Evolutionary conservation across 192 early-diverging fungal genomes (phyloP), one percentile per base, ranked within the genome.

Genomic region (Backusella mclennaniae): DNA sequence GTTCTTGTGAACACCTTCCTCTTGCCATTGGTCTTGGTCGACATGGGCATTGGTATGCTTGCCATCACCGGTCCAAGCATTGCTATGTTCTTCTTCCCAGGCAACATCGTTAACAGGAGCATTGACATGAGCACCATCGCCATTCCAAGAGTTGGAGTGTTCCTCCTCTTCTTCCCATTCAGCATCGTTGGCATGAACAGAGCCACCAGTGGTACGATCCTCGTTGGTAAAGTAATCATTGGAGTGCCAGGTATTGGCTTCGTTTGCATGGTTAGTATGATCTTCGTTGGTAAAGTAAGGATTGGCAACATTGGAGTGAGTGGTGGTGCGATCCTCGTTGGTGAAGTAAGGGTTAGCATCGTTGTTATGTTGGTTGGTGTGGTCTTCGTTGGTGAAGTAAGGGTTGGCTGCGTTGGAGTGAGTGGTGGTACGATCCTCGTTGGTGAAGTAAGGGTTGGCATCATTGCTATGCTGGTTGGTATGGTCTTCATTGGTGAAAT

Each of bases 281-380:
- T 70, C 69, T 12, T 70, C 69, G 38, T 70, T 70, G 1, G 69
- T 70, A 39, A 70, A 70, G 9, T 26, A 70, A 42, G 69, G 69
- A 14, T 71, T 31, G 4, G 21, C 69, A 31, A 4, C 69, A 7
- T 67, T 67, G 14, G 67, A 1, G 8, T 67, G 67, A 0, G 53
- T 59, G 3, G 53, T 59, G 23, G 53, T 31, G n/a, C 35, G 15
- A 36, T 67, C 29, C 19, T 67, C 67, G 1, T 67, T 67, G 2
- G 67, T 67, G 69, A 70, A 70, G n/a, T 26, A 44, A 17, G 68
- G 68, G 36, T 71, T 42, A 0, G 21, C 70, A 9, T 49, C 70
- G 15, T 68, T 68, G 19, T 29, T 15, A 5, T 68, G 67, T 8
- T 68, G 67, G 7, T 44, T 35, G 35, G 29, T 33, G 33, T 17